Evolutionary conservation across 2,329 filamentous ascomycete species (phyloP), one percentile per base, ranked within the genome.

Genomic region (Pestalotiopsis sp.): DNA sequence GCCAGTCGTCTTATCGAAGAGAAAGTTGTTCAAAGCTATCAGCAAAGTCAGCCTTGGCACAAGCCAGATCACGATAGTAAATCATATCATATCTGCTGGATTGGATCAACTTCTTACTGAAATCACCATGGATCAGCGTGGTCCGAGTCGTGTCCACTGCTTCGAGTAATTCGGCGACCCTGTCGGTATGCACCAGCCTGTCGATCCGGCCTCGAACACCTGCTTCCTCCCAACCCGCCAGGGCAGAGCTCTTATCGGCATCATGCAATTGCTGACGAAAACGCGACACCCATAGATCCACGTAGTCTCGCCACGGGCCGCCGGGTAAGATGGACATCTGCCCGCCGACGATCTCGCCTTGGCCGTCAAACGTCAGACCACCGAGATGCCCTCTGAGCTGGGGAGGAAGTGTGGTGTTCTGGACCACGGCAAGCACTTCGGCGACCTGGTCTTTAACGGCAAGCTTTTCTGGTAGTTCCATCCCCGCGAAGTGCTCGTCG

Each of bases 1-100:
- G 12, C 71, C 71, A 6, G 71, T 70, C 3, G 12, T 62, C 2
- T 59, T 59, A 31, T 78, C 73, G 57, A 63, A 77, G 4, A 77
- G 71, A 4, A 77, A 66, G 52, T 78, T 78, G 59, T 75, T 74
- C 66, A 64, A 74, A 1, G 73, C 75, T 67, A 38, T 38, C 13
- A 2, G n/a, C 13, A 31, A 27, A n/a, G 38, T 25, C 45, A 56
- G 57, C 23, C 57, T 9, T n/a, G 45, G 45, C 4, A 3, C 20
- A 17, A 52, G 9, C 31, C 45, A 52, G 4, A n/a, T 9, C 41
- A n/a, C 20, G 9, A 3, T 9, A 9, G 20, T 9, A 23, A 6
- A 52, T 5, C 6, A n/a, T 9, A n/a, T 4, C 17, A 4, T 7
- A 9, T 4, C 20, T 52, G 45, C 45, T 12, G n/a, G 23, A 9